Percentiles rank a stretch among this genome's conserved stretches.
Conservation (phyloP, 805 yeast species). For the Teunomyces lycoperdinae region DNA sequence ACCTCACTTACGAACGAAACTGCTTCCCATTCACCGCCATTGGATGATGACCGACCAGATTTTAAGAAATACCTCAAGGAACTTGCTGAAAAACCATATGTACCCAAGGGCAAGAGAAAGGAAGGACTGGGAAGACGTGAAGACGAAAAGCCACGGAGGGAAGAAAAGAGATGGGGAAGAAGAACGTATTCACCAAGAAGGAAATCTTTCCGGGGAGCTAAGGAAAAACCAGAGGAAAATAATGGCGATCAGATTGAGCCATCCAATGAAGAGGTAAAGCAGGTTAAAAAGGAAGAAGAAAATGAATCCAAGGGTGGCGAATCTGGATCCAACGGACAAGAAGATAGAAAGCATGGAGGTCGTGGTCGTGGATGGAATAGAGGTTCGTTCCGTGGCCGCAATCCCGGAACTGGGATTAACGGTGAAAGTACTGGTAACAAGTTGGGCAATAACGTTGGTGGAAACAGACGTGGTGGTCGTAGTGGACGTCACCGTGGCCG, state of each 20-base stretch:
- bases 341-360: neutral
- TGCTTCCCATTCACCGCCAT: neutral
- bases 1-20: neutral
- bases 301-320: neutral
- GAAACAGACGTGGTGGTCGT: neutral
- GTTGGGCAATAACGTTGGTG: neutral
- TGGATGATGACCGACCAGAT: conserved; percentile 25
- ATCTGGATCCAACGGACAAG: neutral
- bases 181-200: neutral
- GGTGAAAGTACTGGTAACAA: neutral
- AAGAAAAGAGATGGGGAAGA: neutral
- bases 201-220: neutral
- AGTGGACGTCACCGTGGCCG: conserved; percentile 9
- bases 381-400: neutral
- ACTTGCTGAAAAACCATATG: conserved; percentile 15
- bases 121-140: neutral
- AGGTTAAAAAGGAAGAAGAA: neutral
- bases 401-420: too few relatives aligned
- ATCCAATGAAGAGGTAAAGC: neutral
- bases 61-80: conserved; percentile 32
- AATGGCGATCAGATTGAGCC: neutral
- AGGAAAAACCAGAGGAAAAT: neutral
- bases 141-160: neutral
- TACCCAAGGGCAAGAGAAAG: conserved; percentile 13
- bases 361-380: neutral